Percentiles rank a stretch among this genome's conserved stretches.
Conservation (phyloP, 164 flowering plant species). For the Piper longum region DNA sequence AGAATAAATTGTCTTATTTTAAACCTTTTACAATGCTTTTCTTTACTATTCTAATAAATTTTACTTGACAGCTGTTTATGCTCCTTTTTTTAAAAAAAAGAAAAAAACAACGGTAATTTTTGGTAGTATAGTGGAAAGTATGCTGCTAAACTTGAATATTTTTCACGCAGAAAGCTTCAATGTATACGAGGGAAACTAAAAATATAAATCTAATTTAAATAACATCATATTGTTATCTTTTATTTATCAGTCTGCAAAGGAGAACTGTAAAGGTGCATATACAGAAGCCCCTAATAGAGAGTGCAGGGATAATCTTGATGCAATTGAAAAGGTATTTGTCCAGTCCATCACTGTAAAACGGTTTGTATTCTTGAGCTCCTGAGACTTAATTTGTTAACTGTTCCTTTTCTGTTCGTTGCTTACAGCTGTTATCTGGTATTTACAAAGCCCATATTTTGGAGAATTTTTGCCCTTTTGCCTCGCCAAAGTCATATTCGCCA, state of each 20-base stretch:
- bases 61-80: too few species aligned
- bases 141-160: too few species aligned
- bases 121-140: too few species aligned
- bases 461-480: conserved; percentile 10
- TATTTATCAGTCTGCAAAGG: conserved; percentile 13
- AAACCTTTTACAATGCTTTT: too few species aligned
- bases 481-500: conserved; percentile 2
- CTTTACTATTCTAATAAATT: too few species aligned
- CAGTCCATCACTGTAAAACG: background rate
- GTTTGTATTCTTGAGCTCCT: background rate
- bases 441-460: conserved; percentile 11
- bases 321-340: conserved; percentile 7
- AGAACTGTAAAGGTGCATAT: conserved; percentile 23
- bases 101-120: too few species aligned
- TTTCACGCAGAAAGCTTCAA: background rate
- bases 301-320: conserved; percentile 14
- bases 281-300: conserved; percentile 9
- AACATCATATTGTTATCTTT: background rate
- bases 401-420: background rate
- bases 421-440: conserved; percentile 9
- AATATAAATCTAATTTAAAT: background rate
- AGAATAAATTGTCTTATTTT: too few species aligned
- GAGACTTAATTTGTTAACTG: background rate
- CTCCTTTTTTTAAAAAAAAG: too few species aligned
- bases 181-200: background rate